These are phyloP conservation scores for Echinochloa phyllopogon DNA, from an alignment of 176 grass and related monocot genomes.

Conservation along the genomic window DNA sequence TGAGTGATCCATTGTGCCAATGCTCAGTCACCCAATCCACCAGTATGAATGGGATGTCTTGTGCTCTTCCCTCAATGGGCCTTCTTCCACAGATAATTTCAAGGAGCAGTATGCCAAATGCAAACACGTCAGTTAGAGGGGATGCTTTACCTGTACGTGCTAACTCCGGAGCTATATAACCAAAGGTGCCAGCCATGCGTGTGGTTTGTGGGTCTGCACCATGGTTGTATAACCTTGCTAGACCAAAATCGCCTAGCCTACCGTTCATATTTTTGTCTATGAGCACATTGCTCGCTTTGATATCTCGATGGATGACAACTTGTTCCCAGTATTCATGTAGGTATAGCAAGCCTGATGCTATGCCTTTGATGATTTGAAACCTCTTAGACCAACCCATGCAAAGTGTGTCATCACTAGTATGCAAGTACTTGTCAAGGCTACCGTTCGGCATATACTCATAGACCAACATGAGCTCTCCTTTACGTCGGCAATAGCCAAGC, in stretches of 20 bases:
- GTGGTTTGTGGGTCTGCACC: neutral
- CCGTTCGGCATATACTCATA: too few relatives aligned
- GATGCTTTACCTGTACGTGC: constrained; percentile 3
- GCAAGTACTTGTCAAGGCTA: neutral
- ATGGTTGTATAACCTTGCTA: neutral
- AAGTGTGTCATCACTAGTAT: neutral
- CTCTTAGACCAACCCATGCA: neutral
- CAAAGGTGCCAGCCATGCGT: neutral
- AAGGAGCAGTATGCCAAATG: neutral
- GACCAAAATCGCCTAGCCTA: neutral
- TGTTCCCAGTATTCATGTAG: neutral
- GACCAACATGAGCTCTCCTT: too few relatives aligned
- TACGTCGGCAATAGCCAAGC: too few relatives aligned
- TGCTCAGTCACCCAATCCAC: neutral
- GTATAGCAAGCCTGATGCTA: neutral
- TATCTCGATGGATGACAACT: neutral
- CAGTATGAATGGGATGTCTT: neutral
- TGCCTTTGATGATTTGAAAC: neutral
- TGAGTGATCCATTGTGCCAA: neutral
- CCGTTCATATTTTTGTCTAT: neutral
- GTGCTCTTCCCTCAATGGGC: neutral
- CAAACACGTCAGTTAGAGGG: neutral
- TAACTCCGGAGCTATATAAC: neutral
- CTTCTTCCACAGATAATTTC: neutral
- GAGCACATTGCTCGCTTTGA: neutral